phyloP scores from a whole-genome alignment of 768 basidiomycete species.

The Agaricus bisporus region DNA sequence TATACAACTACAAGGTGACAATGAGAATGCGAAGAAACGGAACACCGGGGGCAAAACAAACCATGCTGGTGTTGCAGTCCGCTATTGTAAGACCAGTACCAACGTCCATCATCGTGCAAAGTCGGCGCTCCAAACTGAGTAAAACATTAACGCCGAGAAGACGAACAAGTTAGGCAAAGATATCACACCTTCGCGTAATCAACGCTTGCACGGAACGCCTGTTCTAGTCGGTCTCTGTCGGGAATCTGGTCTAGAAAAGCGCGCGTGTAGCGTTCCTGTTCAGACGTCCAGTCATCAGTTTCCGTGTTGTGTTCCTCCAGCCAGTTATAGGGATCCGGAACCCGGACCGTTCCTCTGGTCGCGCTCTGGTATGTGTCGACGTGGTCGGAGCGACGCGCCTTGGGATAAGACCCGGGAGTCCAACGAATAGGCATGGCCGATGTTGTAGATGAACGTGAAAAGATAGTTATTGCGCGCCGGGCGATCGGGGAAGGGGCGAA shows the following conservation, averaged over 20 bases:
- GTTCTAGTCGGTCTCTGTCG: constrained; percentile 52
- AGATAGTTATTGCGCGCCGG: constrained; percentile 18
- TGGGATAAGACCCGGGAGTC: constrained; percentile 56
- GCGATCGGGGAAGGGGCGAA: background rate
- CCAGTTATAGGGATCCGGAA: constrained; percentile 73
- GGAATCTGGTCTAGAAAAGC: constrained; percentile 56
- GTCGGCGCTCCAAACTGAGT: constrained; percentile 57
- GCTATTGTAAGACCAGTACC: constrained; percentile 81
- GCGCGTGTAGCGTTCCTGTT: constrained; percentile 54
- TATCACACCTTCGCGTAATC: constrained; percentile 36
- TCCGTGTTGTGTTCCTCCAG: constrained; percentile 60
- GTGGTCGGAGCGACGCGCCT: constrained; percentile 58
- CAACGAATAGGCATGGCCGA: constrained; percentile 40
- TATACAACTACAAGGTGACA: constrained; percentile 41
- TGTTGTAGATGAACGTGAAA: constrained; percentile 19
- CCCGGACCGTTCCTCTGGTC: constrained; percentile 50
- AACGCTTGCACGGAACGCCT: constrained; percentile 42
- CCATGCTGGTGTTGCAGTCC: constrained; percentile 67
- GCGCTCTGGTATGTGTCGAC: constrained; percentile 66
- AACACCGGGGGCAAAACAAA: constrained; percentile 12
- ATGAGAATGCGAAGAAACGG: background rate
- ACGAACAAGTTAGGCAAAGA: background rate
- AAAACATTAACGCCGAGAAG: background rate
- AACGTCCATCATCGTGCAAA: constrained; percentile 58
- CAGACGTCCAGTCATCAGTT: constrained; percentile 57